Base-by-base conservation (phyloP, 176 grass and related monocot genomes). In the Oryza punctata region DNA sequence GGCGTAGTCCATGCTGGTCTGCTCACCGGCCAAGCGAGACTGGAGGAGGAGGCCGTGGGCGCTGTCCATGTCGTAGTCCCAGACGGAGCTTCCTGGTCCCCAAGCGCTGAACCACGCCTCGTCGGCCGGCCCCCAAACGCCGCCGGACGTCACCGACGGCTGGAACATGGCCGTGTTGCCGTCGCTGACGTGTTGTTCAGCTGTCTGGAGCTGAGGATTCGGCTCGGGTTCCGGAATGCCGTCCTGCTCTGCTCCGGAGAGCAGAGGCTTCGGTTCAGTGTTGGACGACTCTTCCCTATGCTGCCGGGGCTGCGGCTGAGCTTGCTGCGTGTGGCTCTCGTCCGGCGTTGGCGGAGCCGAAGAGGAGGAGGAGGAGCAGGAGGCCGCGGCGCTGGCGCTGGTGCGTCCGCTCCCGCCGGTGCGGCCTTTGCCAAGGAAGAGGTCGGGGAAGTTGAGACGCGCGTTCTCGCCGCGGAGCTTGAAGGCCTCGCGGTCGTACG, bases 41-140 rank as follows among this genome's bases (percentile, higher is more conserved):
- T 90, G 96, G 77, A 99, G 87, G 40, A 94, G 82, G 81, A 99
- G 81, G 73, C 79, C 90, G 18, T 96, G 85, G 2, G 91, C 91
- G 52, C 90, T 94, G 80, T 99, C 96, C 43, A 99, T 87, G 77
- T 96, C 96, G 82, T 90, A 86, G 77, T 99, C 96, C 96, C 96
- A 99, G 27, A 94, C 89, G 38, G 88, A 94, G 82, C 96, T 99
- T 67, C 89, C 91, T 0, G 96, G 96, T 0, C 93, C 96, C 96
- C 96, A 99, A 12, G 91, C 81, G 75, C 87, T 96, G 81, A 99
- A 96, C 96, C 96, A 99, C 4, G 89, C 93, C 85, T 94, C 96
- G 15, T 99, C 96, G 44, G 89, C 89, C 5, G 85, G 89, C 1
- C 85, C 89, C 93, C 96, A 96, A 1, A 92, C 69, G 75, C 88